Evolutionary conservation across 352 stramenopile species (phyloP).

Genomic region (Globisporangium cederbergense): DNA sequence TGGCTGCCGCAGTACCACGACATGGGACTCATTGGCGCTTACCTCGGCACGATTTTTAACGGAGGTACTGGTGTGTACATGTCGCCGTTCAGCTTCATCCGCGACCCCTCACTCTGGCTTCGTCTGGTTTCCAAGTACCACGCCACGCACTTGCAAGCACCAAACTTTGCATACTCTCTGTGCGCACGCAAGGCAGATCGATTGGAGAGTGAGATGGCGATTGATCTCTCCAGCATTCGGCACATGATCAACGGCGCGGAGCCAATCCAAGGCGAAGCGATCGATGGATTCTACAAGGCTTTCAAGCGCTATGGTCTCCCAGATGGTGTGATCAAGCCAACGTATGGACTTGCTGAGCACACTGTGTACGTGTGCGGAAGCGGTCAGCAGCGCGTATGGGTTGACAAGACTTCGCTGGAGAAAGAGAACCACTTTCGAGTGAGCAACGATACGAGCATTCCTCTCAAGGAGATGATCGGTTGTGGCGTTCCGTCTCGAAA

Average conservation of each 20-base stretch:
- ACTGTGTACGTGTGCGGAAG: constrained; percentile 97
- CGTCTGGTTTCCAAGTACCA: constrained; percentile 81
- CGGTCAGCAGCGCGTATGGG: constrained; percentile 83
- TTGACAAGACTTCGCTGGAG: constrained; percentile 91
- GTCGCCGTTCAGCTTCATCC: constrained; percentile 97
- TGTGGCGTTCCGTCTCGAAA: constrained; percentile 88
- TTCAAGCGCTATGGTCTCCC: constrained; percentile 90
- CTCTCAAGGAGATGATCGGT: constrained; percentile 87
- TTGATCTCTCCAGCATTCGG: constrained; percentile 92
- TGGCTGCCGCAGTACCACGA: constrained; percentile 99
- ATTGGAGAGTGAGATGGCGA: constrained; percentile 24
- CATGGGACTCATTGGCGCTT: constrained; percentile 99
- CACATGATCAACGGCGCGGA: constrained; percentile 99
- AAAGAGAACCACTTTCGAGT: constrained; percentile 58
- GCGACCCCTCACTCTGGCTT: constrained; percentile 95
- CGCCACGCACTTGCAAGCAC: constrained; percentile 97
- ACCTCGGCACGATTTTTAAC: constrained; percentile 79
- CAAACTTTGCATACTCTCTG: constrained; percentile 98
- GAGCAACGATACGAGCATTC: constrained; percentile 18
- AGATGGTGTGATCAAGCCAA: constrained; percentile 91
- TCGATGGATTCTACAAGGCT: constrained; percentile 85
- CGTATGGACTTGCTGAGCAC: constrained; percentile 99
- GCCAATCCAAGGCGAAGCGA: constrained; percentile 89
- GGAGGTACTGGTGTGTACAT: constrained; percentile 95
- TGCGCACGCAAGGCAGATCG: constrained; percentile 91